Conservation (phyloP, 2,329 filamentous ascomycete genomes). For the Ceratocystis huliohia region DNA sequence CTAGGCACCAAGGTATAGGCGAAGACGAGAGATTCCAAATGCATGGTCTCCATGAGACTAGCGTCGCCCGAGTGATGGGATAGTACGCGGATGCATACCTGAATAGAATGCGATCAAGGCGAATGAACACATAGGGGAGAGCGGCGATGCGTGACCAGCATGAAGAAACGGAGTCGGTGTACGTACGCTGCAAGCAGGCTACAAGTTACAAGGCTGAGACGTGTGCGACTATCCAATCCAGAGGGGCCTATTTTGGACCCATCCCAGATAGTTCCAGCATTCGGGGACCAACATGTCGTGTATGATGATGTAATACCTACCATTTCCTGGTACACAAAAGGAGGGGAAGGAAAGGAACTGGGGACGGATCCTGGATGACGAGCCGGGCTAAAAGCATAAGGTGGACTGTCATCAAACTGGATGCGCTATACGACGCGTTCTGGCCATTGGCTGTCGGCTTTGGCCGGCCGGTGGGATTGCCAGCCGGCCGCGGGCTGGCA, state of each 20-base stretch:
- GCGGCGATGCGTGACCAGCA: neutral
- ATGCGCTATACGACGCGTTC: neutral
- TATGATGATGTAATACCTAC: neutral
- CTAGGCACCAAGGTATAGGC: too few species aligned
- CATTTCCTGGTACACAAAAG: too few species aligned
- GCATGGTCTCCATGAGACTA: too few species aligned
- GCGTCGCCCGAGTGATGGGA: too few species aligned
- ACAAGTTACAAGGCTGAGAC: neutral
- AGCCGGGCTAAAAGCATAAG: neutral
- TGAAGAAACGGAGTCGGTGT: neutral
- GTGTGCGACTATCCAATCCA: neutral
- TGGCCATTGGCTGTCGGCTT: neutral
- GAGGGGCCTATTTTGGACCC: neutral
- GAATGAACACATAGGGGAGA: neutral
- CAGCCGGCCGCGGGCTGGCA: neutral
- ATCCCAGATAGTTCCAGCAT: neutral
- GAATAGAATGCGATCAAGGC: too few species aligned
- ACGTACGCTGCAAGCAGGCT: neutral
- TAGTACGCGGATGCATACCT: too few species aligned
- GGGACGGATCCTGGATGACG: too few species aligned
- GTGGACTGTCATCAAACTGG: neutral
- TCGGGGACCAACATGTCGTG: neutral
- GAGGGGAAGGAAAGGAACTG: too few species aligned
- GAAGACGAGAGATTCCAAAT: too few species aligned
- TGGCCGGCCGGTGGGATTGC: neutral